Base-by-base conservation (phyloP, 495 filamentous ascomycete species). In the Lasiosphaeria ovina region DNA sequence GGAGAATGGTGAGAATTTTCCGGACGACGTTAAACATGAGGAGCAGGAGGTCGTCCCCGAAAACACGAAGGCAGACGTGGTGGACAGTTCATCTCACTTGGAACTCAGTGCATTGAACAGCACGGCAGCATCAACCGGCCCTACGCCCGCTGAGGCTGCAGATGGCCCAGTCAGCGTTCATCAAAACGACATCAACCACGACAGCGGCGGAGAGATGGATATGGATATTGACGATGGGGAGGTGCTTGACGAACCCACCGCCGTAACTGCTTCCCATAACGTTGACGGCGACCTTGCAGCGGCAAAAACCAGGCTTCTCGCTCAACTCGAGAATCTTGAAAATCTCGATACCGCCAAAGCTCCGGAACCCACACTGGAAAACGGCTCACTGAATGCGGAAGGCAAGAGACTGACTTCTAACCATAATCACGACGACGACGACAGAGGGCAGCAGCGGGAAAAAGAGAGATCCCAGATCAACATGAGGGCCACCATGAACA, bases 401-500 rank as follows among this genome's bases (percentile, higher is more conserved):
- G 36, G 35, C 17, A 53, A 62, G 9, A 38, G 36, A 35, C 16
- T 35, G 14, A 48, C 16, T 7, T 14, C 47, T 4, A 50, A 40
- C 42, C 32, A 34, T 8, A 32, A 48, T 9, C 6, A 48, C 10
- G 45, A 17, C 11, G 35, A 51, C 44, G 53, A 10, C 35, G 38
- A 40, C 42, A 38, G 44, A 0, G 54, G 51, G n/a, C 33, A 35
- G 12, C 40, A 40, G 54, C 14, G 48, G 45, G 65, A 66, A 71
- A 74, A 54, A 74, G 75, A 62, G 9, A 60, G 70, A 11, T 61
- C 68, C 36, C 65, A 58, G 35, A 50, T 67, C 64, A 85, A 84
- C 69, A 78, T 81, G 60, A 73, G 76, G 55, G 79, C 77, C 24
- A 88, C 89, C 57, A 78, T 97, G 6, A 93, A 97, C 70, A 96